Conservation (phyloP, 495 filamentous ascomycete genomes). For the Penicillium soppii region DNA sequence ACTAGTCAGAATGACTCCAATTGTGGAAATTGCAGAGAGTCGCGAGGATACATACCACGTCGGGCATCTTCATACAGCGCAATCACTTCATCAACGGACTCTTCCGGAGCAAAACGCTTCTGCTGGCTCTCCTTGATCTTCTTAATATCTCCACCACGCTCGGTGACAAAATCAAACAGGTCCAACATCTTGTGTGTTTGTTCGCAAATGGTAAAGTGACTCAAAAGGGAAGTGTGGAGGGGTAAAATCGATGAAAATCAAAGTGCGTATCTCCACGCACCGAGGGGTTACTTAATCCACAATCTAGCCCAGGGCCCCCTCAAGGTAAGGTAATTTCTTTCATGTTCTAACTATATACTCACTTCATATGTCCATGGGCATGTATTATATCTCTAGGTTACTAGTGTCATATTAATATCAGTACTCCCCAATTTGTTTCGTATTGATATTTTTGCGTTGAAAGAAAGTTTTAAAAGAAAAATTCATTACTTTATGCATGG, state of each 20-base stretch:
- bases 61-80: conserved; percentile 84
- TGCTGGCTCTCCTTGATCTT: conserved; percentile 87
- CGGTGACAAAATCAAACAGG: conserved; percentile 75
- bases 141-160: conserved; percentile 85
- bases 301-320: no score
- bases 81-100: conserved; percentile 87
- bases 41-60: conserved; percentile 54
- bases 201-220: conserved; percentile 14
- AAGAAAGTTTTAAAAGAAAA: background rate
- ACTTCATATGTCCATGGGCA: no score
- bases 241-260: conserved; percentile 25
- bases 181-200: conserved; percentile 62
- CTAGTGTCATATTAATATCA: background rate
- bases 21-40: background rate
- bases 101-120: conserved; percentile 73
- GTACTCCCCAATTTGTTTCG: no score
- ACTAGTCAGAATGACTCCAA: conserved; percentile 1
- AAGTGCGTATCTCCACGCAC: conserved; percentile 11
- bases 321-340: no score
- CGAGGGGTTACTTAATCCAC: conserved; percentile 21
- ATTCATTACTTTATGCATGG: conserved; percentile 32
- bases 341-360: no score
- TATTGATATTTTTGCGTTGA: background rate
- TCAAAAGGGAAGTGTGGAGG: conserved; percentile 24
- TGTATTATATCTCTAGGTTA: background rate